These are phyloP conservation scores for Emergomyces pasteurianus DNA, from an alignment of 2,329 filamentous ascomycete genomes.

Conservation along the genomic window DNA sequence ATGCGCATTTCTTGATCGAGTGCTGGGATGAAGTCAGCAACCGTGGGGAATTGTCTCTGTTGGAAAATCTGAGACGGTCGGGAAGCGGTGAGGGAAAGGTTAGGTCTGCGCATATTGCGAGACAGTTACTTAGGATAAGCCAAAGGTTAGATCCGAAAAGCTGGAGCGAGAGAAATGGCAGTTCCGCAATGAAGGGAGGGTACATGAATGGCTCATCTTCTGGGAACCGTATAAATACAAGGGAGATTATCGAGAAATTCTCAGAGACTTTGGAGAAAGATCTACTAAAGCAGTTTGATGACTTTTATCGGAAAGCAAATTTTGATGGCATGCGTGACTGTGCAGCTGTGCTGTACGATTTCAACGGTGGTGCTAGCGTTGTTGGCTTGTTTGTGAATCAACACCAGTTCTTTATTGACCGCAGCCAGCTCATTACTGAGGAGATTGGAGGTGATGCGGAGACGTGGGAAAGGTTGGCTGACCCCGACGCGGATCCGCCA, in stretches of 20 bases:
- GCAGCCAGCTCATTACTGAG: constrained; percentile 80
- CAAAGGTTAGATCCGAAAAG: constrained; percentile 72
- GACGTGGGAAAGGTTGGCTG: constrained; percentile 77
- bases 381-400: constrained; percentile 97
- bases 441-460: constrained; percentile 54
- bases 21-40: constrained; percentile 96
- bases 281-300: constrained; percentile 88
- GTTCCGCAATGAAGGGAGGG: constrained; percentile 45
- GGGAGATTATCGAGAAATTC: constrained; percentile 92
- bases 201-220: constrained; percentile 23
- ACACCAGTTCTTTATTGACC: constrained; percentile 97
- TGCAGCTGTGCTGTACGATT: constrained; percentile 84
- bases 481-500: constrained; percentile 84
- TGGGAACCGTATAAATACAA: constrained; percentile 47
- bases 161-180: constrained; percentile 44
- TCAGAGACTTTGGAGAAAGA: constrained; percentile 93
- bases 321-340: constrained; percentile 98
- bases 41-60: constrained; percentile 68
- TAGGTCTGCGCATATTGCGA: constrained; percentile 81
- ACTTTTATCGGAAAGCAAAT: constrained; percentile 88
- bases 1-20: constrained; percentile 88
- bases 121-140: constrained; percentile 88
- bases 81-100: constrained; percentile 87
- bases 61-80: constrained; percentile 78
- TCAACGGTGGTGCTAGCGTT: constrained; percentile 89